phyloP scores from a whole-genome alignment of 148 eudicot species.

The Heliamphora exappendiculata region DNA sequence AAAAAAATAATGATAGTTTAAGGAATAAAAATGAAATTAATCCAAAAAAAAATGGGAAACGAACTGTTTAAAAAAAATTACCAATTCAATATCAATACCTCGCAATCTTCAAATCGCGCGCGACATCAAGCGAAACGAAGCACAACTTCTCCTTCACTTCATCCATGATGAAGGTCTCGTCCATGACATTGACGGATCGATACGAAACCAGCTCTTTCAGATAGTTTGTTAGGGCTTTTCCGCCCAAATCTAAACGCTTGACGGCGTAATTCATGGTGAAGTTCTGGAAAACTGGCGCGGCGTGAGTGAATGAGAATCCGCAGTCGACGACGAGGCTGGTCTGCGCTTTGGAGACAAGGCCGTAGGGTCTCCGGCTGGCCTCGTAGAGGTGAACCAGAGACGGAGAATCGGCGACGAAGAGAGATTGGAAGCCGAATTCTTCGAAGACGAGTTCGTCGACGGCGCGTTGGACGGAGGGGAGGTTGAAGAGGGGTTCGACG shows the following conservation, averaged over 20 bases:
- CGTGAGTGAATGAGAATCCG: constrained; percentile 76
- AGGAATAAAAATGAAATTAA: too few relatives aligned
- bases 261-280: constrained; percentile 72
- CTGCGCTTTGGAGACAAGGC: constrained; percentile 50
- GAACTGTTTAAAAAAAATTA: neutral
- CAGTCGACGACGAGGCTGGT: constrained; percentile 83
- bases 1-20: too few relatives aligned
- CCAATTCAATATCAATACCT: constrained; percentile 31
- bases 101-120: constrained; percentile 65
- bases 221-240: constrained; percentile 83
- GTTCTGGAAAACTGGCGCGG: constrained; percentile 75
- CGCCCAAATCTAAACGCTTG: constrained; percentile 83
- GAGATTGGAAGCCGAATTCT: constrained; percentile 57
- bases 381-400: constrained; percentile 68
- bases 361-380: constrained; percentile 58
- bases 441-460: constrained; percentile 70
- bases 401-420: constrained; percentile 57
- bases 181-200: constrained; percentile 87
- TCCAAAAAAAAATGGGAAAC: neutral
- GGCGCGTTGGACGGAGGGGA: constrained; percentile 47
- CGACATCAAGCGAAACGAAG: constrained; percentile 75
- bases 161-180: constrained; percentile 78
- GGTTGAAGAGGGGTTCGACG: constrained; percentile 60
- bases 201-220: constrained; percentile 82
- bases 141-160: constrained; percentile 87